Conservation (phyloP, 106 monocot species). For the Dendrobium catenatum region DNA sequence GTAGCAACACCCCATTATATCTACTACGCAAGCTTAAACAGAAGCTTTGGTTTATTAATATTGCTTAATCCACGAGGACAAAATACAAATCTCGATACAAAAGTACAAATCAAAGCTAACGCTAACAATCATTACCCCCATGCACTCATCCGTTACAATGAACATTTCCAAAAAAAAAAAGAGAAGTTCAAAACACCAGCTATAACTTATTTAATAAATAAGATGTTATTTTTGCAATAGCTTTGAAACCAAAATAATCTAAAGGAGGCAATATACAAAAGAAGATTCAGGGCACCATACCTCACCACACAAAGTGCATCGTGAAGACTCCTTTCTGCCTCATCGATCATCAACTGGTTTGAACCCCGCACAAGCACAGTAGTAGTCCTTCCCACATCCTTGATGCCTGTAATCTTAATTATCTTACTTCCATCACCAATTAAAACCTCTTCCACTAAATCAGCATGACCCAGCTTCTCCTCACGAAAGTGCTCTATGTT, state of each 20-base stretch:
- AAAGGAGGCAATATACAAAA: not conserved
- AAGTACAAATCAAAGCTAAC: too few relatives aligned
- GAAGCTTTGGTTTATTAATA: too few relatives aligned
- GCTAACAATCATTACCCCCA: too few relatives aligned
- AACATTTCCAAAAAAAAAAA: not conserved
- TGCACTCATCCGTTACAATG: not conserved
- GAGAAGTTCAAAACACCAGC: not conserved
- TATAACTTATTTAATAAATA: not conserved
- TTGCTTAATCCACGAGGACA: too few relatives aligned
- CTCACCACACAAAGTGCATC: slow-evolving; percentile 97
- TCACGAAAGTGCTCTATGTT: slow-evolving; percentile 91
- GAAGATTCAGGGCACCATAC: slow-evolving; percentile 14
- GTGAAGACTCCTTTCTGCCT: slow-evolving; percentile 91
- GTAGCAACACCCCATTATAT: too few relatives aligned
- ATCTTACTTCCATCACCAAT: slow-evolving; percentile 81
- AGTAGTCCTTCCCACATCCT: slow-evolving; percentile 81
- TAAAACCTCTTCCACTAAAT: slow-evolving; percentile 72
- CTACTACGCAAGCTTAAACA: too few relatives aligned
- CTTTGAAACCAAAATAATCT: not conserved
- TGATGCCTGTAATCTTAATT: slow-evolving; percentile 76
- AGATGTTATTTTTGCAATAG: not conserved
- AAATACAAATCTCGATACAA: too few relatives aligned
- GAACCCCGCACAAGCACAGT: slow-evolving; percentile 85
- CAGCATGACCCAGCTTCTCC: slow-evolving; percentile 85
- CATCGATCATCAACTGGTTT: slow-evolving; percentile 80